Percentiles rank a stretch among this genome's conserved stretches.
Evolutionary conservation across 495 filamentous ascomycete species (phyloP).

Genomic region (Melanomma pulvis-pyrius): DNA sequence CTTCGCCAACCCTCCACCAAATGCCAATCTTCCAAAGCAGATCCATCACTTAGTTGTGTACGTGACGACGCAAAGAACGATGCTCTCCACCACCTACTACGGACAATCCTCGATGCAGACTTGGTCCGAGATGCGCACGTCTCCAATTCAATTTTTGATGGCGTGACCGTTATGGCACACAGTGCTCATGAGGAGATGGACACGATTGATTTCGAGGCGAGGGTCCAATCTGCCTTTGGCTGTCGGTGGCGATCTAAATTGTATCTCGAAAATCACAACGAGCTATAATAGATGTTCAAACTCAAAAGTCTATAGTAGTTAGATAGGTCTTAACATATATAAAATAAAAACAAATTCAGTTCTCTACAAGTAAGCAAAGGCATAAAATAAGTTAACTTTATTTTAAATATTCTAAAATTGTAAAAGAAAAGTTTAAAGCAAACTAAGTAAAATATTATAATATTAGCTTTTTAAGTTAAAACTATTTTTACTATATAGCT

Average conservation of each 20-base stretch:
- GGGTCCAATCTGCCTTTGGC: constrained; percentile 12
- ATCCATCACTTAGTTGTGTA: constrained; percentile 19
- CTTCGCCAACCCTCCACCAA: not conserved
- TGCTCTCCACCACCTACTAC: constrained; percentile 6
- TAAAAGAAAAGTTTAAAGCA: too few species aligned
- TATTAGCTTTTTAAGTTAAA: too few species aligned
- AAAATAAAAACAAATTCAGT: too few species aligned
- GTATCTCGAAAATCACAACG: constrained; percentile 3
- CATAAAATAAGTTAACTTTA: too few species aligned
- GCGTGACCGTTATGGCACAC: constrained; percentile 1
- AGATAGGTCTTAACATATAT: too few species aligned
- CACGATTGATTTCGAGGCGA: constrained; percentile 1
- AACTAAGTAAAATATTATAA: too few species aligned
- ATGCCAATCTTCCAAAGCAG: not conserved
- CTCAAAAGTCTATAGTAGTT: too few species aligned
- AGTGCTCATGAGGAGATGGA: not conserved
- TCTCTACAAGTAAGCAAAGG: too few species aligned
- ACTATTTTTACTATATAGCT: too few species aligned
- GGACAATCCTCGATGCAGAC: constrained; percentile 1
- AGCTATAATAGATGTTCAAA: constrained; percentile 4
- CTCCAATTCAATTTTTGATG: constrained; percentile 13
- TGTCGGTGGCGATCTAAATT: constrained; percentile 15
- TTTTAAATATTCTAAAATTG: too few species aligned
- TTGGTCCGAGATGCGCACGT: constrained; percentile 12
- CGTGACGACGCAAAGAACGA: constrained; percentile 8